Percentiles rank a stretch among this genome's conserved stretches.
phyloP scores from a whole-genome alignment of 768 basidiomycete genomes.

The Tylopilus balloui region DNA sequence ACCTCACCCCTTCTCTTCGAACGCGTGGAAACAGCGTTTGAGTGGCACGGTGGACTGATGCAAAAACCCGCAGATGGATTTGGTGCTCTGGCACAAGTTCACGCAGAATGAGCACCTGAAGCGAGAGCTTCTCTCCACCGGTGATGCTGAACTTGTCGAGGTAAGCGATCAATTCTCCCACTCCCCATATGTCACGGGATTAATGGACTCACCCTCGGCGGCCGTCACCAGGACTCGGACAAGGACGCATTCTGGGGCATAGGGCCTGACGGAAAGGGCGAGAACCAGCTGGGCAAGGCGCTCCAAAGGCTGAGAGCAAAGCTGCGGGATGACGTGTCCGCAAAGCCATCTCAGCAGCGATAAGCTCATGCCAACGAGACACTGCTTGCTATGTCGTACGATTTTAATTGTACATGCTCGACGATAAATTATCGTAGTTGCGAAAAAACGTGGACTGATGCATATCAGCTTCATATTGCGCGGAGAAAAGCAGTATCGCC shows the following conservation, averaged over 20 bases:
- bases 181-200: background rate
- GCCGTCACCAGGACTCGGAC: slow-evolving; percentile 23
- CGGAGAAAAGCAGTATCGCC: slow-evolving; percentile 27
- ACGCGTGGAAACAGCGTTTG: slow-evolving; percentile 12
- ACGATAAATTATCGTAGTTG: slow-evolving; percentile 27
- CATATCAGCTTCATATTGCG: slow-evolving; percentile 27
- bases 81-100: slow-evolving; percentile 38
- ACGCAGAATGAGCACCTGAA: slow-evolving; percentile 37
- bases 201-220: slow-evolving; percentile 15
- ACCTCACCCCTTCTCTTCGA: slow-evolving; percentile 6
- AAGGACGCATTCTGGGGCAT: slow-evolving; percentile 42
- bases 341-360: slow-evolving; percentile 14
- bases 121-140: slow-evolving; percentile 34
- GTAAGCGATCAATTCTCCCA: slow-evolving; percentile 25
- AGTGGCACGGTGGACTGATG: slow-evolving; percentile 4
- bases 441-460: slow-evolving; percentile 25
- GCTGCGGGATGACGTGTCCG: slow-evolving; percentile 24
- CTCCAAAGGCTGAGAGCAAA: slow-evolving; percentile 35
- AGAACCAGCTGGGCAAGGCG: slow-evolving; percentile 41
- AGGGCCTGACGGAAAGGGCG: slow-evolving; percentile 35
- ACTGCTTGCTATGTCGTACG: slow-evolving; percentile 21
- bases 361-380: slow-evolving; percentile 16
- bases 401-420: slow-evolving; percentile 26
- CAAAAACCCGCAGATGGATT: slow-evolving; percentile 32
- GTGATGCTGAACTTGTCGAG: slow-evolving; percentile 37